These are phyloP conservation scores for Sambucus nigra DNA, from an alignment of 129 eudicot genomes.

Conservation along the genomic window DNA sequence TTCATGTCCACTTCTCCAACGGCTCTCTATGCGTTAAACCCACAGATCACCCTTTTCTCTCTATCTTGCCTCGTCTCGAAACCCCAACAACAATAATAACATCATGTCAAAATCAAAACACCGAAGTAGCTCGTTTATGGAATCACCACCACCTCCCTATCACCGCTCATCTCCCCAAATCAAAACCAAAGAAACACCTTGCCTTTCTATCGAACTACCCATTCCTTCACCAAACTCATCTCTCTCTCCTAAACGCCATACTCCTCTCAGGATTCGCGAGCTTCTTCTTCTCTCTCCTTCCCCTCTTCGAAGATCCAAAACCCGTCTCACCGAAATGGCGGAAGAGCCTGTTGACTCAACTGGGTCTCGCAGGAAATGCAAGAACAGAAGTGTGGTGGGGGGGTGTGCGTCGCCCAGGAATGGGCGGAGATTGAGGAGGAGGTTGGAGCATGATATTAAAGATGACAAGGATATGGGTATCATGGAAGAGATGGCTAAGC, in stretches of 20 bases:
- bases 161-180: slow-evolving; percentile 27
- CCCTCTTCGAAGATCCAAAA: slow-evolving; percentile 42
- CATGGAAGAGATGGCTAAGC: slow-evolving; percentile 57
- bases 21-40: slow-evolving; percentile 16
- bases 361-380: slow-evolving; percentile 42
- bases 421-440: slow-evolving; percentile 52
- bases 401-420: slow-evolving; percentile 45
- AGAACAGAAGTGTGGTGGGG: slow-evolving; percentile 26
- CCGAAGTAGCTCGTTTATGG: slow-evolving; percentile 28
- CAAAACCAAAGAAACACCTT: slow-evolving; percentile 35
- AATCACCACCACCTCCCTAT: slow-evolving; percentile 37
- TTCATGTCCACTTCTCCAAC: slow-evolving; percentile 18
- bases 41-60: not conserved
- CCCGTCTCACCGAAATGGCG: slow-evolving; percentile 33
- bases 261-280: slow-evolving; percentile 44
- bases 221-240: slow-evolving; percentile 38
- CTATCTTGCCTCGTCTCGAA: not conserved
- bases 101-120: not conserved
- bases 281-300: slow-evolving; percentile 75
- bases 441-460: slow-evolving; percentile 44
- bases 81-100: not conserved
- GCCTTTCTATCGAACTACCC: slow-evolving; percentile 51
- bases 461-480: slow-evolving; percentile 45
- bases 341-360: slow-evolving; percentile 33
- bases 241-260: slow-evolving; percentile 36